Conservation (phyloP, 345 rosid genomes). For the Litchi chinensis region DNA sequence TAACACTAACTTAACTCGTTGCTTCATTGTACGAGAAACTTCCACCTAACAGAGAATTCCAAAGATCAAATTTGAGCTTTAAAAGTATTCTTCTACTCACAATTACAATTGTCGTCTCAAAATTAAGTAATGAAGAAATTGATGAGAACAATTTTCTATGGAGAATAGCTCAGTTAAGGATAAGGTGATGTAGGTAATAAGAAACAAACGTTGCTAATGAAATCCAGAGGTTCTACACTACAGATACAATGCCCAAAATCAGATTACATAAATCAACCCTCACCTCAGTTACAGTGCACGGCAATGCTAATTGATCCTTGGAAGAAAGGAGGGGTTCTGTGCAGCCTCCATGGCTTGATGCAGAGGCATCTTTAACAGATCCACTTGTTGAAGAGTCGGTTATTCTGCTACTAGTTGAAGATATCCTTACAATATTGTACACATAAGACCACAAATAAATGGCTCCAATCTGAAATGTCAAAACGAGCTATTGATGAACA, state of each 20-base stretch:
- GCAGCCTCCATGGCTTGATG: conserved; percentile 29
- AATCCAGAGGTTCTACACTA: neutral
- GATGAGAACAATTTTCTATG: neutral
- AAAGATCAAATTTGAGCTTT: conserved; percentile 16
- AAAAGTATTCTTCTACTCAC: neutral
- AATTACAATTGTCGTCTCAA: neutral
- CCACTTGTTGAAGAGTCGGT: conserved; percentile 5
- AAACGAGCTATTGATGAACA: conserved; percentile 8
- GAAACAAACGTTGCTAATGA: neutral
- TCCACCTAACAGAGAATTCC: conserved; percentile 31
- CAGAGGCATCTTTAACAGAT: conserved; percentile 27
- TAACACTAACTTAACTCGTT: conserved; percentile 17
- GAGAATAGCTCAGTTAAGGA: neutral
- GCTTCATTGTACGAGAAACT: conserved; percentile 31
- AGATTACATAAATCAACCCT: conserved; percentile 20
- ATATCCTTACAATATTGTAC: conserved; percentile 50
- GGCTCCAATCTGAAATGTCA: conserved; percentile 54
- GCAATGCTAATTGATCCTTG: conserved; percentile 20
- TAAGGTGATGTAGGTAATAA: neutral
- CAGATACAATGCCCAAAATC: neutral
- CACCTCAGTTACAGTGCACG: conserved; percentile 16
- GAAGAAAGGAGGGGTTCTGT: conserved; percentile 48
- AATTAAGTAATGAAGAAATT: neutral
- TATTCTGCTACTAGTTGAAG: conserved; percentile 23
- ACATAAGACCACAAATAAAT: conserved; percentile 63